Percentiles rank a stretch among this genome's conserved stretches.
These are phyloP conservation scores for Pouteria glomerata DNA, from an alignment of 148 eudicot genomes.

Conservation along the genomic window DNA sequence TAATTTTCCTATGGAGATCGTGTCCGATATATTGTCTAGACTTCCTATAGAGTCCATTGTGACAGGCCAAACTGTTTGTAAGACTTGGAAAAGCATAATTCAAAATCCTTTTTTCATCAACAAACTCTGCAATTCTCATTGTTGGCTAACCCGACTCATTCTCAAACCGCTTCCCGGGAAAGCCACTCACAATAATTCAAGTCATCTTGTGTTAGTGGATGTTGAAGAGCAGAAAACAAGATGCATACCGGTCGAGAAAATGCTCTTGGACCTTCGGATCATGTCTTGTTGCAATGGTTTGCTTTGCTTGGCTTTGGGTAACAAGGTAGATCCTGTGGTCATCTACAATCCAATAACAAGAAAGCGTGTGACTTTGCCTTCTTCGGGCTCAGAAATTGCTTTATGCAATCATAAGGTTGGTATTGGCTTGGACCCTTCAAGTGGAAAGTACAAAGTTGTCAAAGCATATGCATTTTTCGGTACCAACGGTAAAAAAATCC, in stretches of 20 bases:
- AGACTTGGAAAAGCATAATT: background rate
- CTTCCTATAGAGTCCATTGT: background rate
- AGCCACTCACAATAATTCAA: background rate
- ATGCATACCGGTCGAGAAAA: background rate
- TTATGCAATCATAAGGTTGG: background rate
- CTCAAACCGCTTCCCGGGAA: background rate
- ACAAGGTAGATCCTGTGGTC: background rate
- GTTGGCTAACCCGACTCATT: background rate
- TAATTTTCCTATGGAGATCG: constrained; percentile 1
- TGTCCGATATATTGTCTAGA: background rate
- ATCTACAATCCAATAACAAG: background rate
- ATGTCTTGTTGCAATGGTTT: background rate
- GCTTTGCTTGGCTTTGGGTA: background rate
- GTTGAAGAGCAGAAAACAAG: background rate
- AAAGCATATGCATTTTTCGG: background rate
- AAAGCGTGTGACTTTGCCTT: background rate
- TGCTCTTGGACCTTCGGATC: background rate
- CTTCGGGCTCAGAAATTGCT: background rate
- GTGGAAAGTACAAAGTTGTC: background rate
- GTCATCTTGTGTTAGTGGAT: background rate
- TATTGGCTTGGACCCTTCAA: background rate
- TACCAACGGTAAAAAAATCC: background rate
- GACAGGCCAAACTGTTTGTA: background rate
- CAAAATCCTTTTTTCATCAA: constrained; percentile 5
- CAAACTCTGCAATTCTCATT: background rate